phyloP scores from a whole-genome alignment of 108 stramenopile genomes.

The Pseudonitzschia multiseries region DNA sequence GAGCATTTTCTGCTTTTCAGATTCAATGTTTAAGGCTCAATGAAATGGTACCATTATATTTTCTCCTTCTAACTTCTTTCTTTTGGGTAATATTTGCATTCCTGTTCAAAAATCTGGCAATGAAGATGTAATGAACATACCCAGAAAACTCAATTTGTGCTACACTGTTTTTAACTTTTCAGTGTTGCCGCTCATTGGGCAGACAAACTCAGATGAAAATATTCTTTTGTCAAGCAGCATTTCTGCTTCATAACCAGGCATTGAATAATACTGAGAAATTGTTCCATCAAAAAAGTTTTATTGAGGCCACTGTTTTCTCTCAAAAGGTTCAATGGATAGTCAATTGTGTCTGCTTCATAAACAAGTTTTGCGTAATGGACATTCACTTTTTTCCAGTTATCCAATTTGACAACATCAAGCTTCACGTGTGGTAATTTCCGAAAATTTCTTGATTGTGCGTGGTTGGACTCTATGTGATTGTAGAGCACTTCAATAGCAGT shows the following conservation, averaged over 20 bases:
- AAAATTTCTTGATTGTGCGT: neutral
- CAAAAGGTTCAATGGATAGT: neutral
- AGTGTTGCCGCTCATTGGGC: neutral
- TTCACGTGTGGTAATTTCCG: neutral
- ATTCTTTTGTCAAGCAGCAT: neutral
- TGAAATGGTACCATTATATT: neutral
- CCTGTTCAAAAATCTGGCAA: neutral
- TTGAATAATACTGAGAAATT: neutral
- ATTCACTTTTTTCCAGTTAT: neutral
- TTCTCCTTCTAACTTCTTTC: neutral
- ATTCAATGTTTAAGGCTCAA: neutral
- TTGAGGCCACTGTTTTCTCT: neutral
- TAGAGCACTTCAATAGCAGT: neutral
- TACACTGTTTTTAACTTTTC: neutral
- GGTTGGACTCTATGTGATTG: neutral
- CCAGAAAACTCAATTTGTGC: neutral
- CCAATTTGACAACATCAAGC: neutral
- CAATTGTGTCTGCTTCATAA: neutral
- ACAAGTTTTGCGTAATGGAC: neutral
- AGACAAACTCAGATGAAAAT: neutral
- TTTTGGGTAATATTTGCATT: neutral
- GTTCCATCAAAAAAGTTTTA: neutral
- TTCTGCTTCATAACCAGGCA: neutral
- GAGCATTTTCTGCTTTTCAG: neutral
- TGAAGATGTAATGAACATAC: neutral